phyloP scores from a whole-genome alignment of 441 rosid species.

The Capsella rubella region DNA sequence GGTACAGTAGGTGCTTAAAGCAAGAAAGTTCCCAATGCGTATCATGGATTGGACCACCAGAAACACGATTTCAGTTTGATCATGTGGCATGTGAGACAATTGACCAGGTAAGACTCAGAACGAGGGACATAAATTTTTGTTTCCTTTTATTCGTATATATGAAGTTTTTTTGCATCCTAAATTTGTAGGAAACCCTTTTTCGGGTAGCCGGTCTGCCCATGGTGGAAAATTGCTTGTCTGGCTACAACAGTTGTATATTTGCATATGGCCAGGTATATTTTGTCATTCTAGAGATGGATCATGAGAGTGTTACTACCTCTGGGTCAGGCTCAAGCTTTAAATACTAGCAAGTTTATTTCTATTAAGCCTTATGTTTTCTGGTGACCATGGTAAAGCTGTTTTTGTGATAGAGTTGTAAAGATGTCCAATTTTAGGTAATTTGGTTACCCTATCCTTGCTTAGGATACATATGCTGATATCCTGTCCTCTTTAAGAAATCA shows the following conservation, averaged over 20 bases:
- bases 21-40: constrained; percentile 90
- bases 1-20: constrained; percentile 88
- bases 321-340: not conserved
- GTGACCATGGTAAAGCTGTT: constrained; percentile 5
- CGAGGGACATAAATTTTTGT: not conserved
- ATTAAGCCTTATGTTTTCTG: not conserved
- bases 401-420: constrained; percentile 9
- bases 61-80: constrained; percentile 86
- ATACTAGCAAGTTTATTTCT: constrained; percentile 7
- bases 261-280: constrained; percentile 93
- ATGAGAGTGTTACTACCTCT: constrained; percentile 15
- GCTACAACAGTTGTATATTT: constrained; percentile 98
- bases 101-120: constrained; percentile 73
- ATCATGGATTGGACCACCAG: constrained; percentile 92
- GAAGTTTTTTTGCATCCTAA: constrained; percentile 13
- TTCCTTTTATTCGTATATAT: not conserved
- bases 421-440: not conserved
- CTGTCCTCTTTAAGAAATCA: not conserved
- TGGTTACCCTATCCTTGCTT: not conserved
- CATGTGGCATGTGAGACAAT: constrained; percentile 97
- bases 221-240: constrained; percentile 99
- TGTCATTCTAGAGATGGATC: constrained; percentile 17
- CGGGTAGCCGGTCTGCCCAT: constrained; percentile 91
- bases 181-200: constrained; percentile 84
- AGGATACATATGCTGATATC: not conserved